Base-by-base conservation (phyloP, 2,329 filamentous ascomycete species). In the Bipolaris zeicola region DNA sequence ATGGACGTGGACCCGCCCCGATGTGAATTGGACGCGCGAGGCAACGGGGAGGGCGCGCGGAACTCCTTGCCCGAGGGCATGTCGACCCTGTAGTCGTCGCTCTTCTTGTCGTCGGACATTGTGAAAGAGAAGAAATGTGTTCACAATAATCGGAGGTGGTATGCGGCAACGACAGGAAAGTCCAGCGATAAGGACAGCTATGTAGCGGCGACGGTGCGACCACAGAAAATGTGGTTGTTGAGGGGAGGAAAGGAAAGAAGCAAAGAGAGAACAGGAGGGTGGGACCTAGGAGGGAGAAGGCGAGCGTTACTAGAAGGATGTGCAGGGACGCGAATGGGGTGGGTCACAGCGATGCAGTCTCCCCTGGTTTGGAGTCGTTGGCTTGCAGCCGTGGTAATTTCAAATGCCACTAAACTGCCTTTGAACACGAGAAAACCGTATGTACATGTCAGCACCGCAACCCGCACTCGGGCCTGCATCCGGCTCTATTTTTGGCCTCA, bases 81-180 rank as follows among this genome's bases (percentile, higher is more conserved):
- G 69, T 85, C 85, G 81, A 91, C 86, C 68, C 89, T 86, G 72
- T 88, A 91, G 74, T 95, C 90, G 72, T 85, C 83, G 74, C 90
- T 89, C 78, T 91, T 95, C 84, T 95, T 96, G 76, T 93, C 92
- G 82, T 95, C 90, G 71, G 89, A 84, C 92, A 96, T 96, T 64
- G 69, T 82, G 57, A 51, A 22, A 56, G 52, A 49, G 55, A 24
- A 52, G 28, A 48, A 31, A 33, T 49, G 36, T 49, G 46, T 47
- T 38, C 46, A 49, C 36, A 28, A 33, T 13, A 34, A 28, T 51
- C 52, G 46, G 48, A 42, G 26, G 52, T 41, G 42, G 36, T 50
- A 50, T 49, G 55, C 48, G 58, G 58, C 56, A 60, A 58, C 41
- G 63, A 66, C 49, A 48, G 58, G 54, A 57, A 42, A 46, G 54